phyloP scores from a whole-genome alignment of 2,329 filamentous ascomycete genomes.

The Fusarium equiseti region DNA sequence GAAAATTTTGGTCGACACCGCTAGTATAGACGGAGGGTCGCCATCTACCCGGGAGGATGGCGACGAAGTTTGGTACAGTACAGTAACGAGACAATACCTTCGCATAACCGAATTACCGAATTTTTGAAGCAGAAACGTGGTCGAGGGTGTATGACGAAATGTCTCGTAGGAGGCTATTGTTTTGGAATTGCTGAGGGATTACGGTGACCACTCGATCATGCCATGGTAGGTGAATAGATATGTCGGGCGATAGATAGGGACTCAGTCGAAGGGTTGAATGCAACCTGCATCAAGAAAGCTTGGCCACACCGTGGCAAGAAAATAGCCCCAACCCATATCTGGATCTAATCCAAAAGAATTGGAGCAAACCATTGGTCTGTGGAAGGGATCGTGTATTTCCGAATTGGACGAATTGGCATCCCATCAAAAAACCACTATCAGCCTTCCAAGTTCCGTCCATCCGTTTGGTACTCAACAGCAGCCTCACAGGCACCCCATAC shows the following conservation, averaged over 20 bases:
- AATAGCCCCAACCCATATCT: conserved; percentile 22
- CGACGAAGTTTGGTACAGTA: background rate
- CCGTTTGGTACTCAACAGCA: conserved; percentile 48
- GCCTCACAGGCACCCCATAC: conserved; percentile 35
- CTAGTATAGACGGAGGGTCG: conserved; percentile 4
- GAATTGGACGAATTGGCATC: conserved; percentile 39
- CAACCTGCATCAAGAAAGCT: conserved; percentile 24
- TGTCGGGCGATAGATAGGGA: conserved; percentile 26
- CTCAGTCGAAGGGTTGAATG: conserved; percentile 34
- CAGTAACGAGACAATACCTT: background rate
- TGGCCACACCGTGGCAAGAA: conserved; percentile 39
- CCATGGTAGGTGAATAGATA: conserved; percentile 7
- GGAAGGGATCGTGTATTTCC: conserved; percentile 36
- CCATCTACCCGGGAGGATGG: conserved; percentile 22
- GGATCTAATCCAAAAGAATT: conserved; percentile 21
- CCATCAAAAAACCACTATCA: conserved; percentile 43
- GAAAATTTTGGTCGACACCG: conserved; percentile 14
- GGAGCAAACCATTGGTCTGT: conserved; percentile 14
- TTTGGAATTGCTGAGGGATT: conserved; percentile 25
- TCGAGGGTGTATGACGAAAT: conserved; percentile 27
- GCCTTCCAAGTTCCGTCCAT: conserved; percentile 40
- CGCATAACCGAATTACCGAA: conserved; percentile 1
- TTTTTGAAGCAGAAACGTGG: conserved; percentile 14
- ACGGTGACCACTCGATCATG: conserved; percentile 25
- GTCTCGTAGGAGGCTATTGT: conserved; percentile 1